Conservation (phyloP, 164 flowering plant genomes). For the Dillenia suffruticosa region DNA sequence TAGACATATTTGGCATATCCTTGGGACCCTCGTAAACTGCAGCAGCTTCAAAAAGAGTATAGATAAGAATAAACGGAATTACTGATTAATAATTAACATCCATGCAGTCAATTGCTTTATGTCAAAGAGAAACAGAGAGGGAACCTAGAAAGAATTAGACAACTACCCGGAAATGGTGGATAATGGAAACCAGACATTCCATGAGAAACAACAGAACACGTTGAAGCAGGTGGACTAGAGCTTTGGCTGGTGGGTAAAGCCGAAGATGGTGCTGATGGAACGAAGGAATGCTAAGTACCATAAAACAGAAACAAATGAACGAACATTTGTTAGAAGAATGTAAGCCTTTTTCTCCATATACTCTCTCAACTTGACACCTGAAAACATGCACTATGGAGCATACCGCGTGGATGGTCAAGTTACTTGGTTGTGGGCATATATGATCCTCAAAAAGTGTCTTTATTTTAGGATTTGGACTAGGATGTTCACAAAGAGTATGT, state of each 20-base stretch:
- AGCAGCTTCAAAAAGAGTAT: conserved; percentile 19
- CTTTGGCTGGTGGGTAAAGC: conserved; percentile 39
- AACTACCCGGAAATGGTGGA: conserved; percentile 40
- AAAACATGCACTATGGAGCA: too few species aligned
- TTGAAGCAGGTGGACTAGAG: conserved; percentile 33
- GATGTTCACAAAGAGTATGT: conserved; percentile 54
- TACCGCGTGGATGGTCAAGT: conserved; percentile 9
- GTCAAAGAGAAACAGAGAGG: not conserved
- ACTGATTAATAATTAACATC: not conserved
- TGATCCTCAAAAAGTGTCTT: conserved; percentile 57
- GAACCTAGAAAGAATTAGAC: not conserved
- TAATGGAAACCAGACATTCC: conserved; percentile 24
- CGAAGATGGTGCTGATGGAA: conserved; percentile 28
- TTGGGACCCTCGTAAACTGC: conserved; percentile 26
- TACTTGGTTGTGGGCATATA: conserved; percentile 45
- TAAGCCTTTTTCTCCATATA: too few species aligned
- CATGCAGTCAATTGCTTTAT: not conserved
- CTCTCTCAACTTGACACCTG: too few species aligned
- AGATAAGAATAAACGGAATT: conserved; percentile 4
- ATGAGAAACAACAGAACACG: conserved; percentile 30
- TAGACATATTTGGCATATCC: too few species aligned
- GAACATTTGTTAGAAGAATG: too few species aligned
- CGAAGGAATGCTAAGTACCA: too few species aligned
- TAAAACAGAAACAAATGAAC: too few species aligned
- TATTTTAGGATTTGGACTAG: conserved; percentile 56